Percentiles rank a stretch among this genome's conserved stretches.
phyloP scores from a whole-genome alignment of 768 basidiomycete genomes.

The Mycena leptocephala region DNA sequence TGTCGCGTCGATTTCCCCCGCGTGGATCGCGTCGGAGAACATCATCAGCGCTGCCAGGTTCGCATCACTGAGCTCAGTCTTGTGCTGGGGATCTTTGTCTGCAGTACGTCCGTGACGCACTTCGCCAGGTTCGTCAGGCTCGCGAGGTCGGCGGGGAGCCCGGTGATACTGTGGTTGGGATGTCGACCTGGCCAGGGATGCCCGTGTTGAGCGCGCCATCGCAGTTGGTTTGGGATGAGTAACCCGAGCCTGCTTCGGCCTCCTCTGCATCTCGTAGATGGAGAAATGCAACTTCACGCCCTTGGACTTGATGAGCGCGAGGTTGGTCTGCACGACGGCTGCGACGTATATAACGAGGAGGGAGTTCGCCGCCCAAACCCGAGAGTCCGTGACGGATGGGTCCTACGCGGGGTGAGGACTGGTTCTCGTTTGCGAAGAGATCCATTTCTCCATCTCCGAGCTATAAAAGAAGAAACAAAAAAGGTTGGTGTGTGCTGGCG shows the following conservation, averaged over 20 bases:
- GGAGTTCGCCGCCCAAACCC: not conserved
- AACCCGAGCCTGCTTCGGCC: not conserved
- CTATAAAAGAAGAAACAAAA: slow-evolving; percentile 33
- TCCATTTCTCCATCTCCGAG: too few species aligned
- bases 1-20: not conserved
- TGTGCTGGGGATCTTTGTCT: not conserved
- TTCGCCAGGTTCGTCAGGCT: not conserved
- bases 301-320: not conserved
- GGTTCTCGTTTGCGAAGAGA: too few species aligned
- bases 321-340: not conserved
- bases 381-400: not conserved
- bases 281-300: not conserved
- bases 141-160: not conserved
- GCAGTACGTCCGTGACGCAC: not conserved
- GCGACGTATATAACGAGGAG: not conserved
- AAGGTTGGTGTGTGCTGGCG: too few species aligned
- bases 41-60: not conserved
- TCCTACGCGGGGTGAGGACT: too few species aligned
- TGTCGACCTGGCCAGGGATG: not conserved
- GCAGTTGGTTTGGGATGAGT: not conserved
- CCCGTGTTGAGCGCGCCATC: not conserved
- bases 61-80: not conserved
- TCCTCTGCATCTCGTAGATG: not conserved
- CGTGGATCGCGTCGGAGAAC: not conserved
- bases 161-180: not conserved